phyloP scores from a whole-genome alignment of 1,284 basidiomycete genomes.

The Inonotus hispidus region DNA sequence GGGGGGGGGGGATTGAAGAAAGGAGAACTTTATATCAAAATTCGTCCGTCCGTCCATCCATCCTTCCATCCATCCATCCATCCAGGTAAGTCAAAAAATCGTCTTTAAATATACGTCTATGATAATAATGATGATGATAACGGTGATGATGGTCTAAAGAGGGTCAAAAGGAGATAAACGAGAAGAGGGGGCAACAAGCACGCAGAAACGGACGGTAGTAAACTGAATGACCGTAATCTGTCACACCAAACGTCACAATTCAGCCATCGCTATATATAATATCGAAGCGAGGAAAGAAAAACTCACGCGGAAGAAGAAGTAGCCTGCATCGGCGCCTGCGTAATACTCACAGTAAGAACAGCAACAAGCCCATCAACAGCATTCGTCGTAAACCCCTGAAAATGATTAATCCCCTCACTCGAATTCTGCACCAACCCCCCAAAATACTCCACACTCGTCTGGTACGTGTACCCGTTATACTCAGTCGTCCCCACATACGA shows the following conservation, averaged over 20 bases:
- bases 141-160: slow-evolving; percentile 7
- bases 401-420: slow-evolving; percentile 77
- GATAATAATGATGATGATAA: slow-evolving; percentile 4
- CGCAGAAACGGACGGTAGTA: not conserved
- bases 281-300: not conserved
- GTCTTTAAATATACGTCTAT: not conserved
- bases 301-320: slow-evolving; percentile 13
- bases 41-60: not conserved
- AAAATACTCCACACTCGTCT: slow-evolving; percentile 61
- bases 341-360: slow-evolving; percentile 71
- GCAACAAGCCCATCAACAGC: slow-evolving; percentile 86
- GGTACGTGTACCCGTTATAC: slow-evolving; percentile 61
- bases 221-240: slow-evolving; percentile 5
- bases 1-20: not conserved
- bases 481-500: slow-evolving; percentile 54
- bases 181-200: slow-evolving; percentile 6
- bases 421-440: slow-evolving; percentile 65
- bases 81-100: not conserved
- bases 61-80: not conserved
- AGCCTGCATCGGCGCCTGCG: slow-evolving; percentile 21
- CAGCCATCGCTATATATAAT: not conserved
- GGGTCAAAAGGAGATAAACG: slow-evolving; percentile 3
- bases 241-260: not conserved
- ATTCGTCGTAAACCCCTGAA: slow-evolving; percentile 53
- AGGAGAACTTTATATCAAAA: not conserved